phyloP scores from a whole-genome alignment of 2,329 filamentous ascomycete species.

The Alternaria sp. region DNA sequence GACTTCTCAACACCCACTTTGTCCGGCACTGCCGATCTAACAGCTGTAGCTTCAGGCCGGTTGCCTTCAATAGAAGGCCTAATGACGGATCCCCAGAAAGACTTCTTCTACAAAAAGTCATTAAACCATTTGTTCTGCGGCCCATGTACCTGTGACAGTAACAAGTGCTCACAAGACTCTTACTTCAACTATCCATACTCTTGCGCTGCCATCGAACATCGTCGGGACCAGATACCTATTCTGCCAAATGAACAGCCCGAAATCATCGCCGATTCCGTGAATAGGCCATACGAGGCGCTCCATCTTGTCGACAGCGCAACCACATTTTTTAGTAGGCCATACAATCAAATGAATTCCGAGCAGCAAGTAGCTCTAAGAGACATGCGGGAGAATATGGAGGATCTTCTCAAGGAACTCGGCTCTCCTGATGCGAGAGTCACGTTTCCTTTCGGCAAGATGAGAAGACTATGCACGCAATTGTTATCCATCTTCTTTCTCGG shows the following conservation, averaged over 20 bases:
- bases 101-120: neutral
- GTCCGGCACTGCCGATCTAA: neutral
- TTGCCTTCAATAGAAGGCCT: neutral
- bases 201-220: neutral
- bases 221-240: neutral
- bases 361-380: neutral
- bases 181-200: neutral
- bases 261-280: rapidly evolving
- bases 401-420: neutral
- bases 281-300: neutral
- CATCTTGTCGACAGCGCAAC: neutral
- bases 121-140: neutral
- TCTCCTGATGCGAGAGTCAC: neutral
- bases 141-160: neutral
- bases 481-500: neutral
- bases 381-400: rapidly evolving
- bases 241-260: neutral
- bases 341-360: neutral
- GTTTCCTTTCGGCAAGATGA: neutral
- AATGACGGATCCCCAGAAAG: rapidly evolving
- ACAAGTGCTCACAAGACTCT: neutral
- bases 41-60: neutral
- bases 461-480: neutral
- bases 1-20: neutral
- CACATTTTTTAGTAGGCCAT: neutral